Conservation (phyloP, 495 filamentous ascomycete genomes). For the Choiromyces venosus region DNA sequence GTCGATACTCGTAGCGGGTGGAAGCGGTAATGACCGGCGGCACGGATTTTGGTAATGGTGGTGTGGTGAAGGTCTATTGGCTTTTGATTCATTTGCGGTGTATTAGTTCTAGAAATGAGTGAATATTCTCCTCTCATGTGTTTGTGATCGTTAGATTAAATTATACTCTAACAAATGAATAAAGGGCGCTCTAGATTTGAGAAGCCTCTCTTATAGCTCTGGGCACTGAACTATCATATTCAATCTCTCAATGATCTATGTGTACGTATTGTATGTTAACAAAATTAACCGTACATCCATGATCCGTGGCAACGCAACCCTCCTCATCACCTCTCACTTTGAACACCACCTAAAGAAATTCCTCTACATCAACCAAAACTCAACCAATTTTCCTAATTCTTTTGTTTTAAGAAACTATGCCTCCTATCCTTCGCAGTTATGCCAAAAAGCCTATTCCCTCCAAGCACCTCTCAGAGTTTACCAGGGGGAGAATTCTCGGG, state of each 20-base stretch:
- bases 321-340: too few relatives aligned
- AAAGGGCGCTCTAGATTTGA: not conserved
- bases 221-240: not conserved
- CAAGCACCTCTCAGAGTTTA: too few relatives aligned
- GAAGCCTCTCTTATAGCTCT: not conserved
- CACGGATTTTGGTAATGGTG: not conserved
- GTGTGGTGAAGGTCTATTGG: not conserved
- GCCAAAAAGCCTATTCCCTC: too few relatives aligned
- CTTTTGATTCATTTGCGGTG: not conserved
- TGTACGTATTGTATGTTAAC: too few relatives aligned
- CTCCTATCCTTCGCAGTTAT: too few relatives aligned
- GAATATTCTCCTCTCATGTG: not conserved
- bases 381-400: too few relatives aligned
- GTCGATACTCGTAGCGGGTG: not conserved
- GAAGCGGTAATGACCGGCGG: not conserved
- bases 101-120: not conserved
- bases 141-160: not conserved
- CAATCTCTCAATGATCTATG: not conserved
- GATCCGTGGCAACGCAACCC: too few relatives aligned
- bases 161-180: not conserved
- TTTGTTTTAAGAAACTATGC: too few relatives aligned
- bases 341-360: too few relatives aligned
- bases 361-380: too few relatives aligned
- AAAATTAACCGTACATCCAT: too few relatives aligned
- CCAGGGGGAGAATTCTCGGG: too few relatives aligned